These are phyloP conservation scores for Phialocephala sp. DNA, from an alignment of 2,329 filamentous ascomycete species.

Conservation along the genomic window DNA sequence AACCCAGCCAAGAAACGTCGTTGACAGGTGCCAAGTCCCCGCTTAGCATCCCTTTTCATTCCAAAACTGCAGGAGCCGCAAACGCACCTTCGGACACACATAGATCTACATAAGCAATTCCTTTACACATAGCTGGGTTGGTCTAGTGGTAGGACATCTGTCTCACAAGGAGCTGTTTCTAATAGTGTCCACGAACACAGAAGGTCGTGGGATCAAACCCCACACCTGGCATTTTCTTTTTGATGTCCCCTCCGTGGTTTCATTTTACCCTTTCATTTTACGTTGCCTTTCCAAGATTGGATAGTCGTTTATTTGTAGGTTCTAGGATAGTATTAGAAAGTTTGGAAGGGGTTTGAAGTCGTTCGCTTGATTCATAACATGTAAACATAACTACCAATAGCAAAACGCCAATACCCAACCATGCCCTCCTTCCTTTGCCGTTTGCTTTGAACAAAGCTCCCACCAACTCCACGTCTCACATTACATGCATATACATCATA, in stretches of 20 bases:
- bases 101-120: background rate
- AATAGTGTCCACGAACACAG: conserved; percentile 6
- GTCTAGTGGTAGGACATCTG: conserved; percentile 30
- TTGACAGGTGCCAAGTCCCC: background rate
- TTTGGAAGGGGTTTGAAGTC: background rate
- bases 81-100: background rate
- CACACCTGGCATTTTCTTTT: conserved; percentile 11
- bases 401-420: conserved; percentile 13
- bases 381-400: conserved; percentile 6
- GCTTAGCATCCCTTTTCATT: background rate
- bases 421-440: background rate
- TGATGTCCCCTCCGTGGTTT: background rate
- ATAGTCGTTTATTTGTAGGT: too few species aligned
- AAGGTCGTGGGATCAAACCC: conserved; percentile 21
- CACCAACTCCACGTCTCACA: conserved; percentile 19
- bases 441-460: background rate
- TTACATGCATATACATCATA: conserved; percentile 27
- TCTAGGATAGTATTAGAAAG: too few species aligned
- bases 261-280: too few species aligned
- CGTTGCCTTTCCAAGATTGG: background rate
- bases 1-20: background rate
- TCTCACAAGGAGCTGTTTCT: conserved; percentile 20
- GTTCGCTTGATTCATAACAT: conserved; percentile 12
- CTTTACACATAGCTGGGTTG: conserved; percentile 13
- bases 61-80: background rate